Base-by-base conservation (phyloP, 441 rosid species). In the Kokia cookei region DNA sequence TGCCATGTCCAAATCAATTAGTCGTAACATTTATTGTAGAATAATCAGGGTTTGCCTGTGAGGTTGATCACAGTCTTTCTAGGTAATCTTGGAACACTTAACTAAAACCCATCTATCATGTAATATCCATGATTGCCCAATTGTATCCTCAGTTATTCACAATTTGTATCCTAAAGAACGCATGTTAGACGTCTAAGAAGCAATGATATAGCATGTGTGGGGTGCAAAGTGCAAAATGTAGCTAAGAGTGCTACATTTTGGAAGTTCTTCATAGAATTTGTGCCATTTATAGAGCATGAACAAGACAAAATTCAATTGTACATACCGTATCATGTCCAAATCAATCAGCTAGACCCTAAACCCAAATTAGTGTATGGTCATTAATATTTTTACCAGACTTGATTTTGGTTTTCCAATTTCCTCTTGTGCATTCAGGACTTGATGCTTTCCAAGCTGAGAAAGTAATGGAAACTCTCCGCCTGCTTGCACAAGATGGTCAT, bases 371-470 rank as follows among this genome's bases (percentile, higher is more conserved):
- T 26, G 13, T 3, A 19, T 43, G 26, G 14, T 12, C 29, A 32
- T 75, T 22, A 42, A 53, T 67, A 24, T 42, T 69, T 69, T 66
- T 64, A 37, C 32, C 19, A 42, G 76, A 53, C 50, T 63, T 27
- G 69, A 79, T 35, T 57, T 61, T 72, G 17, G 15, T 35, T 62
- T 60, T 54, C 54, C 27, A 47, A 76, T 76, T 26, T 9, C 62
- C 32, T 65, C 2, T 75, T 69, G 77, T 82, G 70, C 78, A 71
- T 81, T 54, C 90, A 95, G 98, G 98, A 73, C 96, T 95, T 78
- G 99, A 95, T 75, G 97, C 99, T 64, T 95, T 95, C 82, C 99
- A 95, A 85, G 97, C 98, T 64, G 97, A 93, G 80, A 89, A 86
- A 84, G 98, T 95, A 71, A 89, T 93, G 98, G 98, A 91, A 89